Percentiles rank a stretch among this genome's conserved stretches.
Evolutionary conservation across 768 basidiomycete genomes (phyloP).

Genomic region (Pisolithus tinctorius): DNA sequence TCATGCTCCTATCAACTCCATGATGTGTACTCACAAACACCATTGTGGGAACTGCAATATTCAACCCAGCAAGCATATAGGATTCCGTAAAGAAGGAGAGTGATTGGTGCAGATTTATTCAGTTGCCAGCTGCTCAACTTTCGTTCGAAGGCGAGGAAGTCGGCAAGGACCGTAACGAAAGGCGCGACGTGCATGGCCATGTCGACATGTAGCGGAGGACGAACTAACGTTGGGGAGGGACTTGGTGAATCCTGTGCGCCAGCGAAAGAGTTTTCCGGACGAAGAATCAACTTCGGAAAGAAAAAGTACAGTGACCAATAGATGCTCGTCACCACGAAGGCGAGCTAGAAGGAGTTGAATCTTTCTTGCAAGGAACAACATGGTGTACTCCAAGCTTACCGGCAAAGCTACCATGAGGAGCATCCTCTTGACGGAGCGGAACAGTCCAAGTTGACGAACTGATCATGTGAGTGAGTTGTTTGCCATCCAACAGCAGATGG

Average conservation of each 20-base stretch:
- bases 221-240: conserved; percentile 15
- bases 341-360: conserved; percentile 24
- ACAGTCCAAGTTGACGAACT: not conserved
- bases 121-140: conserved; percentile 36
- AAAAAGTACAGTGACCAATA: conserved; percentile 63
- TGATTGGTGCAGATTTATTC: conserved; percentile 11
- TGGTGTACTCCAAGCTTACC: conserved; percentile 28
- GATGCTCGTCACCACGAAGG: conserved; percentile 45
- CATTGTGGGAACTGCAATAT: conserved; percentile 55
- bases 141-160: conserved; percentile 63
- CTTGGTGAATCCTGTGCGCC: not conserved
- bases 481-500: not conserved
- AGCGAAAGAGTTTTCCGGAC: not conserved
- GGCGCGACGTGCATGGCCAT: conserved; percentile 63
- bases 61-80: conserved; percentile 66
- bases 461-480: not conserved
- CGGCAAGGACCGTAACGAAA: conserved; percentile 46
- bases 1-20: not conserved
- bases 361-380: not conserved
- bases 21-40: conserved; percentile 43
- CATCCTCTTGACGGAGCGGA: conserved; percentile 44
- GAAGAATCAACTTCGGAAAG: conserved; percentile 54
- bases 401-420: conserved; percentile 63
- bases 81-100: conserved; percentile 20
- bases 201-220: conserved; percentile 50